phyloP scores from a whole-genome alignment of 768 basidiomycete species.

The Tubosaeta sp. region DNA sequence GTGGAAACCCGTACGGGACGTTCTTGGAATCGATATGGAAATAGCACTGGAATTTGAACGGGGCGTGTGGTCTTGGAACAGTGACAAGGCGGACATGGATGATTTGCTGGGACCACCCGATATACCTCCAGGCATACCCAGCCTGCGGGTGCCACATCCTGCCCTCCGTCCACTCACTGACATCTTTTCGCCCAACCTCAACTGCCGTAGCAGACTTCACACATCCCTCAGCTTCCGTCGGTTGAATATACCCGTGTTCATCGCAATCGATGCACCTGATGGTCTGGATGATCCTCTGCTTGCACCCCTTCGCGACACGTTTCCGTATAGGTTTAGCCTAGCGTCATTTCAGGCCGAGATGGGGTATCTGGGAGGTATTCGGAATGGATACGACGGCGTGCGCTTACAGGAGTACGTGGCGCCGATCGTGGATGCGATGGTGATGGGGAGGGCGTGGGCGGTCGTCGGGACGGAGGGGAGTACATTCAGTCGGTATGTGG shows the following conservation, averaged over 20 bases:
- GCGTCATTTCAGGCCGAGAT: constrained; percentile 41
- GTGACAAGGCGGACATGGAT: neutral
- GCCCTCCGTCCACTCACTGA: constrained; percentile 24
- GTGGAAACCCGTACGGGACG: constrained; percentile 50
- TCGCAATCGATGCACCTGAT: constrained; percentile 55
- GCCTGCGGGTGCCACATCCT: constrained; percentile 25
- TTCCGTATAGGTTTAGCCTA: constrained; percentile 63
- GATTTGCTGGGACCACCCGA: constrained; percentile 11
- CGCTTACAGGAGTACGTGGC: constrained; percentile 43
- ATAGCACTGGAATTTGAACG: constrained; percentile 33
- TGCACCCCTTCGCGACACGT: constrained; percentile 42
- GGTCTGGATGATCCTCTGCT: constrained; percentile 43
- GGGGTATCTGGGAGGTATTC: constrained; percentile 31
- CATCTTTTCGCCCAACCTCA: constrained; percentile 5
- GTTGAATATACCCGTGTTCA: constrained; percentile 59
- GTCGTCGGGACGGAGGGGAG: constrained; percentile 71
- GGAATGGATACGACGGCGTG: constrained; percentile 48
- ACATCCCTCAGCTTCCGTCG: constrained; percentile 25
- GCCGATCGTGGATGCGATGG: constrained; percentile 69
- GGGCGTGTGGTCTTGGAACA: constrained; percentile 25
- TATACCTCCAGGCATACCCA: constrained; percentile 16
- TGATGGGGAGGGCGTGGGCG: constrained; percentile 52
- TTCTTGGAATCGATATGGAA: constrained; percentile 39
- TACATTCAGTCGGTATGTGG: constrained; percentile 70
- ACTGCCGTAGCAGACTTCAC: constrained; percentile 42